These are phyloP conservation scores for Clathrus columnatus DNA, from an alignment of 768 basidiomycete genomes.

Conservation along the genomic window DNA sequence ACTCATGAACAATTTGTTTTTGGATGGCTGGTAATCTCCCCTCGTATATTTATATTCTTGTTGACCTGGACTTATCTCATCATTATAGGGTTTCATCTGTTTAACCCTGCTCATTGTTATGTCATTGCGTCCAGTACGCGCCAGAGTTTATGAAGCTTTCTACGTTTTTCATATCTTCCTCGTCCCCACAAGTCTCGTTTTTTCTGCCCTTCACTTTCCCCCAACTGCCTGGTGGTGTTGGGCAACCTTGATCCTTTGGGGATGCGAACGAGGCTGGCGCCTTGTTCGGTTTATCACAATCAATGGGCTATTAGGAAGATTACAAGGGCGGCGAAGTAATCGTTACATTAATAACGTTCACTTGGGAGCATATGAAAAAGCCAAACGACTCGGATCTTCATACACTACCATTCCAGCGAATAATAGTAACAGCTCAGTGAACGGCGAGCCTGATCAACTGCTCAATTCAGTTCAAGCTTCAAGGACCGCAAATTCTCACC, in stretches of 20 bases:
- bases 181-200: slow-evolving; percentile 26
- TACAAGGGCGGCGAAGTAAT: too few species aligned
- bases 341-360: too few species aligned
- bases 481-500: neutral
- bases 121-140: slow-evolving; percentile 21
- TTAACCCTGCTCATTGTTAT: slow-evolving; percentile 20
- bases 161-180: slow-evolving; percentile 30
- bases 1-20: neutral
- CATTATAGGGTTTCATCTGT: slow-evolving; percentile 18
- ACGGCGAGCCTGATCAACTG: neutral
- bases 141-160: slow-evolving; percentile 27
- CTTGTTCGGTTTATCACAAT: slow-evolving; percentile 24
- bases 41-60: neutral
- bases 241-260: slow-evolving; percentile 28
- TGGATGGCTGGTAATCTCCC: neutral
- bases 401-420: too few species aligned
- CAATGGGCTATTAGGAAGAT: slow-evolving; percentile 28
- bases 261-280: slow-evolving; percentile 24
- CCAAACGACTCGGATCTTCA: too few species aligned
- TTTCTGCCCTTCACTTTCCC: slow-evolving; percentile 29
- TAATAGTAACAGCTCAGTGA: neutral
- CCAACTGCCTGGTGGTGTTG: slow-evolving; percentile 27
- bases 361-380: too few species aligned
- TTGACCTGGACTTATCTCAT: neutral
- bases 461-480: neutral